These are phyloP conservation scores for Penicillium cosmopolitanum DNA, from an alignment of 495 filamentous ascomycete genomes.

Conservation along the genomic window DNA sequence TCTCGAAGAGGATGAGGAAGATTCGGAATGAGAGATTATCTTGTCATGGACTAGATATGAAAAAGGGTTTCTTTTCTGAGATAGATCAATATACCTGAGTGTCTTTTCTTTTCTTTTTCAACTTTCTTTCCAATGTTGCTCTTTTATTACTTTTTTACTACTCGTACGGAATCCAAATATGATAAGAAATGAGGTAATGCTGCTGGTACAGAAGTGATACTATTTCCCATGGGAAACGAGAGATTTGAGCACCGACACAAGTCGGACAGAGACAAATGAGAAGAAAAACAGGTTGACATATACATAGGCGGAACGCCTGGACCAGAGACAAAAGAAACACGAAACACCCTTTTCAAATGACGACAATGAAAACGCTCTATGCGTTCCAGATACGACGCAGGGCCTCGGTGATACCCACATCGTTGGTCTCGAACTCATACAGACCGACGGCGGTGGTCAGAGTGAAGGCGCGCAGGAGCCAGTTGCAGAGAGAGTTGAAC, in stretches of 20 bases:
- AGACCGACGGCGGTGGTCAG: constrained; percentile 81
- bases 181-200: constrained; percentile 2
- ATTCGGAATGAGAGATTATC: constrained; percentile 20
- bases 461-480: constrained; percentile 79
- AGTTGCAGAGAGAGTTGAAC: constrained; percentile 63
- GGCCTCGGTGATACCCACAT: constrained; percentile 90
- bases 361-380: constrained; percentile 29
- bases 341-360: constrained; percentile 31
- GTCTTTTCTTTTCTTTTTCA: not conserved
- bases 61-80: not conserved
- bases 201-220: constrained; percentile 19
- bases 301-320: constrained; percentile 47
- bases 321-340: constrained; percentile 35
- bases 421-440: constrained; percentile 99
- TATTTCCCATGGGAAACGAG: constrained; percentile 16
- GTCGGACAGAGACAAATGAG: constrained; percentile 32
- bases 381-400: constrained; percentile 86
- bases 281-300: constrained; percentile 34
- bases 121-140: not conserved
- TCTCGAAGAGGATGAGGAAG: constrained; percentile 38
- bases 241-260: constrained; percentile 26
- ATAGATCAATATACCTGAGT: constrained; percentile 15
- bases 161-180: not conserved
- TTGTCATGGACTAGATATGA: not conserved
- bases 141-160: not conserved